Base-by-base conservation (phyloP, 1,139 yeast genomes). In the Suhomyces ambrosiae region DNA sequence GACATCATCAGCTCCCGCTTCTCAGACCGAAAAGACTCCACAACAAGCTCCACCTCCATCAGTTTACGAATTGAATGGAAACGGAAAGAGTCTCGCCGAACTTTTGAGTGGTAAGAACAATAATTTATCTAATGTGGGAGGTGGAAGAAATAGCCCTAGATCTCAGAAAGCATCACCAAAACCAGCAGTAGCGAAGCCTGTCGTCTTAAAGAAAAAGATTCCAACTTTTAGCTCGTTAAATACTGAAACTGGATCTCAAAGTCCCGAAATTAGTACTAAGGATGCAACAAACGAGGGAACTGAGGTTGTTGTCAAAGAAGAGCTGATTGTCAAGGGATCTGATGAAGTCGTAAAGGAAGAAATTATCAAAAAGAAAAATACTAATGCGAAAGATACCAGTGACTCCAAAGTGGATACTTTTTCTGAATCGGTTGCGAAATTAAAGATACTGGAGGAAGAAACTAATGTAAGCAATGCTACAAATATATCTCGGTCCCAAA, bases 191-290 rank as follows among this genome's bases (percentile, higher is more conserved):
- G 40, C 52, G 6, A 69, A 68, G 40, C 74, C 75, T 1, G 60
- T 66, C 2, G 61, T 71, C 23, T 62, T 71, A 52, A 69, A 68
- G 53, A 71, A 71, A 53, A 70, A 67, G 45, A 44, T 46, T 6
- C 34, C 16, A 5, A 39, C 44, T 1, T 22, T 50, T 8, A 37
- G 40, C 7, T 6, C 35, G 3, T 21, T 32, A 16, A 17, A 27
- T 19, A 27, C 24, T 2, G 40, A 24, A 23, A 3, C 17, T 10
- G n/a, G n/a, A 18, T 18, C 21, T 8, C 5, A 5, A 18, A 18
- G 21, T 18, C 21, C 21, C 8, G 21, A 18, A 8, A 19, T 18
- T 11, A n/a, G 17, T 26, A 17, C 17, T 26, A n/a, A 21, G 8
- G 32, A 29, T 29, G 21, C 22, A 21, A 11, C 25, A 5, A 29